Evolutionary conservation across 495 filamentous ascomycete species (phyloP).

Genomic region (Letharia lupina): DNA sequence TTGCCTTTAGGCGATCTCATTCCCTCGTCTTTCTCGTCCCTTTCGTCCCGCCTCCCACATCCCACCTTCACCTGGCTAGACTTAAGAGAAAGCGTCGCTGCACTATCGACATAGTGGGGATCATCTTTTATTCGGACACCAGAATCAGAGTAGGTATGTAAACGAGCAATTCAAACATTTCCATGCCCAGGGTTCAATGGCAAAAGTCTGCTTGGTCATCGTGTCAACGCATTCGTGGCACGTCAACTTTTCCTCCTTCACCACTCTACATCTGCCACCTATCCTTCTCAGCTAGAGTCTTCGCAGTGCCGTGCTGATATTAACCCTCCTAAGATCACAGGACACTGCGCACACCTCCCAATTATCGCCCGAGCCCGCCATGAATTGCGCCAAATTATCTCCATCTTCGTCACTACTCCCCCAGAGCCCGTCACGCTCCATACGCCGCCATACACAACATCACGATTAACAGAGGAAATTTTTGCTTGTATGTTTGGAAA

Average conservation of each 20-base stretch:
- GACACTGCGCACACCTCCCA: not conserved
- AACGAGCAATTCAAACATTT: not conserved
- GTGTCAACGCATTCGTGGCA: not conserved
- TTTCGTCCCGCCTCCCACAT: constrained; percentile 7
- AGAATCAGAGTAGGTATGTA: not conserved
- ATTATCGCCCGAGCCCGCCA: not conserved
- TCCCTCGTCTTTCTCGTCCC: not conserved
- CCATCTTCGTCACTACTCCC: not conserved
- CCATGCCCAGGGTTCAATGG: not conserved
- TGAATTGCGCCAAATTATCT: not conserved
- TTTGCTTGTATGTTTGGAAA: not conserved
- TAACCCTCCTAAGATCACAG: not conserved
- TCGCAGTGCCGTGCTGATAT: not conserved
- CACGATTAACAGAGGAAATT: not conserved
- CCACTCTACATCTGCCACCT: not conserved
- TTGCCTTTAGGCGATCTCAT: not conserved
- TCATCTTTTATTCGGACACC: not conserved
- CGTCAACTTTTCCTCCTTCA: not conserved
- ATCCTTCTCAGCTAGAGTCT: not conserved
- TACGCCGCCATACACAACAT: not conserved
- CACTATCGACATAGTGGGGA: constrained; percentile 3
- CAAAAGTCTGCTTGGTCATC: constrained; percentile 1
- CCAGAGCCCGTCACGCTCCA: not conserved
- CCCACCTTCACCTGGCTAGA: constrained; percentile 3
- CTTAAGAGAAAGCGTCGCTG: not conserved